These are phyloP conservation scores for Extremus antarcticus DNA, from an alignment of 495 filamentous ascomycete genomes.

Conservation along the genomic window DNA sequence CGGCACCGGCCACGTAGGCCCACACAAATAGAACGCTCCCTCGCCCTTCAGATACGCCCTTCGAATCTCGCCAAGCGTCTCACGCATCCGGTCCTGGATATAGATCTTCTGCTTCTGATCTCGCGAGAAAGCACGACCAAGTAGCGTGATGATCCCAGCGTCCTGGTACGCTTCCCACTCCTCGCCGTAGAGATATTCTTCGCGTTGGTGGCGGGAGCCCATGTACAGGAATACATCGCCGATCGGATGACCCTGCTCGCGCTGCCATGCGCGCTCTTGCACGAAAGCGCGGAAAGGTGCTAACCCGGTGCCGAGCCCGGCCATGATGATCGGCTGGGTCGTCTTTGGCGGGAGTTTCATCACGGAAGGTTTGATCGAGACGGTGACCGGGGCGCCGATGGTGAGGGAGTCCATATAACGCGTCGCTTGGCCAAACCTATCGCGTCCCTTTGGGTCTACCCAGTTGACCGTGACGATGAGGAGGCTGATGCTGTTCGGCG, in stretches of 20 bases:
- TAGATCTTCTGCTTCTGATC: constrained; percentile 98
- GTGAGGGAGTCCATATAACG: constrained; percentile 68
- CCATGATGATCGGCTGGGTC: constrained; percentile 93
- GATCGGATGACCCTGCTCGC: constrained; percentile 86
- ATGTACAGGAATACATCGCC: constrained; percentile 91
- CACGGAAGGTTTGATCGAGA: constrained; percentile 90
- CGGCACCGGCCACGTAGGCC: constrained; percentile 97
- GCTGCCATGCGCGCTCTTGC: constrained; percentile 95
- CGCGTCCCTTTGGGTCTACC: constrained; percentile 77
- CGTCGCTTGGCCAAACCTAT: constrained; percentile 86
- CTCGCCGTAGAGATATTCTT: constrained; percentile 98
- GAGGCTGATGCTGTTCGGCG: constrained; percentile 73
- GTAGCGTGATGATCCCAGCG: constrained; percentile 85
- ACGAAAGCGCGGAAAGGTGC: constrained; percentile 97
- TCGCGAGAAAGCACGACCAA: constrained; percentile 89
- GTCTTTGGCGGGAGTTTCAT: constrained; percentile 87
- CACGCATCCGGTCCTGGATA: constrained; percentile 95
- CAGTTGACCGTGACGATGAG: constrained; percentile 98
- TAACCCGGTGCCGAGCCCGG: constrained; percentile 93
- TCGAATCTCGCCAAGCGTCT: constrained; percentile 75
- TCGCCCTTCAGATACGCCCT: constrained; percentile 80
- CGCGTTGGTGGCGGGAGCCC: constrained; percentile 89
- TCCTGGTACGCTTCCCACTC: constrained; percentile 98
- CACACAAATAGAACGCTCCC: constrained; percentile 92
- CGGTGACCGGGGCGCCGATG: constrained; percentile 68